phyloP scores from a whole-genome alignment of 495 filamentous ascomycete species.

The Penicillium coprophilum region DNA sequence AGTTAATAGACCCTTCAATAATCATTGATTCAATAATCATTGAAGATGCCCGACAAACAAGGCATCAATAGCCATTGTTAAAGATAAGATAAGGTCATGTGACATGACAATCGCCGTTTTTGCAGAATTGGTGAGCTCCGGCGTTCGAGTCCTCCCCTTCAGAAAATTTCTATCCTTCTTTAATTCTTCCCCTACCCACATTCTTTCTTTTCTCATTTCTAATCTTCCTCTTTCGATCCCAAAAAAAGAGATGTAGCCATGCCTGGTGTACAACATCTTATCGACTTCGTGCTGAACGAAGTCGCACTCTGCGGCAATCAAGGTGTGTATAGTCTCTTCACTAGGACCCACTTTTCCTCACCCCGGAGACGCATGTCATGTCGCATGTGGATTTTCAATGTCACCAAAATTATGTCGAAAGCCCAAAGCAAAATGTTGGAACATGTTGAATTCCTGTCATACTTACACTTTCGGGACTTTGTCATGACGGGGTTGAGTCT shows the following conservation, averaged over 20 bases:
- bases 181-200: conserved; percentile 4
- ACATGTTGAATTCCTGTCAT: not conserved
- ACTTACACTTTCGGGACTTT: not conserved
- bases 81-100: conserved; percentile 5
- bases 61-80: not conserved
- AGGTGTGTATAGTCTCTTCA: conserved; percentile 55
- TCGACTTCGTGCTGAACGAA: conserved; percentile 68
- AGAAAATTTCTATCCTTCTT: conserved; percentile 25
- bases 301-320: conserved; percentile 67
- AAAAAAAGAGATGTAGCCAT: conserved; percentile 44
- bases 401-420: not conserved
- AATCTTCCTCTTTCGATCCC: not conserved
- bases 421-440: not conserved
- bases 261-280: conserved; percentile 67
- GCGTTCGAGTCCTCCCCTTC: conserved; percentile 42
- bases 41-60: not conserved
- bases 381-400: conserved; percentile 3
- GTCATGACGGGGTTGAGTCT: not conserved
- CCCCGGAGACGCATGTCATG: conserved; percentile 14
- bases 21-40: too few species aligned
- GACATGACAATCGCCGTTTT: not conserved
- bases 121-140: conserved; percentile 19
- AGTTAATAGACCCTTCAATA: not conserved
- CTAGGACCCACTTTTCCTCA: conserved; percentile 27
- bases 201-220: conserved; percentile 5